Conservation (phyloP, 1,284 basidiomycete genomes). For the Leccinum variabile region DNA sequence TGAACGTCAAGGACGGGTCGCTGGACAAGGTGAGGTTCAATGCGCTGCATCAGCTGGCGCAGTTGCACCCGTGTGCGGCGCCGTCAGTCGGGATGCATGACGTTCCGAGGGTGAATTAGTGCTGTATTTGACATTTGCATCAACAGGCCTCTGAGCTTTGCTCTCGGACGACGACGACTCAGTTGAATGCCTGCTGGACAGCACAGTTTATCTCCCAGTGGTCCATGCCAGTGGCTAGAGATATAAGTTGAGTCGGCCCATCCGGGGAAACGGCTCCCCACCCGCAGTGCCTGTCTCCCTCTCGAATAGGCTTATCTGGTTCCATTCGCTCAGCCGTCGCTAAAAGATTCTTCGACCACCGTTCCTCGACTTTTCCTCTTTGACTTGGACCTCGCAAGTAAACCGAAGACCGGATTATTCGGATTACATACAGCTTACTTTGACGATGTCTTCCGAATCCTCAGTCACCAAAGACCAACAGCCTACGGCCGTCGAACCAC, state of each 20-base stretch:
- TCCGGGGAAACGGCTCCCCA: neutral
- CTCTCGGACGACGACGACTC: too few species aligned
- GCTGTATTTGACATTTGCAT: too few species aligned
- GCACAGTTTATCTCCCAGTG: too few species aligned
- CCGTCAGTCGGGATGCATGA: slow-evolving; percentile 90
- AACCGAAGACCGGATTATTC: neutral
- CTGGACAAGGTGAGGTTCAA: slow-evolving; percentile 80
- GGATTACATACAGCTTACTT: neutral
- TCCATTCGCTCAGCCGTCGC: neutral
- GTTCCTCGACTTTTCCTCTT: neutral
- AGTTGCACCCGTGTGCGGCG: slow-evolving; percentile 62
- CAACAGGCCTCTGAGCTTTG: too few species aligned
- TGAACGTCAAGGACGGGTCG: slow-evolving; percentile 82
- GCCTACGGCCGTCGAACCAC: neutral
- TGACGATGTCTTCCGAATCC: slow-evolving; percentile 20
- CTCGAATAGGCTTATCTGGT: neutral
- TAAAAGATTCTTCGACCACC: neutral
- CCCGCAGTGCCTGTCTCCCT: neutral
- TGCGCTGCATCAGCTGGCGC: slow-evolving; percentile 78
- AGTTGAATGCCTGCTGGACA: too few species aligned
- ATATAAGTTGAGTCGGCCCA: neutral
- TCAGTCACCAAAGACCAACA: slow-evolving; percentile 8
- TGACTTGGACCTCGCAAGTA: neutral
- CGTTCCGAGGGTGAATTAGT: slow-evolving; percentile 62
- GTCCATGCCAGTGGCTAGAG: too few species aligned